Evolutionary conservation across 805 yeast species (phyloP).

Genomic region (Spathaspora boniae): DNA sequence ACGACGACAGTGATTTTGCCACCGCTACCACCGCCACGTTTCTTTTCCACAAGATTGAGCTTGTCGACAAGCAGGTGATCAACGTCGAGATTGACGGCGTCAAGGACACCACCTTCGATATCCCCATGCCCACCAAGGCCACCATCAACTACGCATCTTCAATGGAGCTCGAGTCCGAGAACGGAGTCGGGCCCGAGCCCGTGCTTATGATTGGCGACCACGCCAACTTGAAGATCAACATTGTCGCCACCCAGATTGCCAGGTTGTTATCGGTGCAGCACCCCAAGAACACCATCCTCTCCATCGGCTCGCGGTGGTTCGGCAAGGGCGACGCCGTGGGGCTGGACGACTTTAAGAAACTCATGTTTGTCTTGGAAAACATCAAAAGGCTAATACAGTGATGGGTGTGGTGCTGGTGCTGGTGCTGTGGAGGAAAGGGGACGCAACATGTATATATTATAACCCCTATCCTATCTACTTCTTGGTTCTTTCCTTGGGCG

Average conservation of each 20-base stretch:
- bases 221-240: conserved; percentile 43
- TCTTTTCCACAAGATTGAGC: conserved; percentile 29
- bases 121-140: conserved; percentile 27
- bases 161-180: conserved; percentile 15
- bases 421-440: no score
- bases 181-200: conserved; percentile 39
- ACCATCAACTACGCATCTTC: conserved; percentile 17
- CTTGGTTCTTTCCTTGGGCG: conserved; percentile 49
- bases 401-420: no score
- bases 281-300: conserved; percentile 40
- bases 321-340: conserved; percentile 27
- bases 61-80: conserved; percentile 36
- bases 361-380: conserved; percentile 41
- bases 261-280: conserved; percentile 30
- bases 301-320: conserved; percentile 48
- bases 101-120: conserved; percentile 49
- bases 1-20: no score
- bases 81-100: conserved; percentile 41
- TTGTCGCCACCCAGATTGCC: conserved; percentile 49
- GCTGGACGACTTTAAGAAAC: conserved; percentile 41
- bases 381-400: conserved; percentile 12
- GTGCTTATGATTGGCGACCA: conserved; percentile 46
- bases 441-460: no score
- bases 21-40: conserved; percentile 13
- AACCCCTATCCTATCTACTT: conserved; percentile 5